Base-by-base conservation (phyloP, 1,284 basidiomycete genomes). In the Cryptococcus sp. region DNA sequence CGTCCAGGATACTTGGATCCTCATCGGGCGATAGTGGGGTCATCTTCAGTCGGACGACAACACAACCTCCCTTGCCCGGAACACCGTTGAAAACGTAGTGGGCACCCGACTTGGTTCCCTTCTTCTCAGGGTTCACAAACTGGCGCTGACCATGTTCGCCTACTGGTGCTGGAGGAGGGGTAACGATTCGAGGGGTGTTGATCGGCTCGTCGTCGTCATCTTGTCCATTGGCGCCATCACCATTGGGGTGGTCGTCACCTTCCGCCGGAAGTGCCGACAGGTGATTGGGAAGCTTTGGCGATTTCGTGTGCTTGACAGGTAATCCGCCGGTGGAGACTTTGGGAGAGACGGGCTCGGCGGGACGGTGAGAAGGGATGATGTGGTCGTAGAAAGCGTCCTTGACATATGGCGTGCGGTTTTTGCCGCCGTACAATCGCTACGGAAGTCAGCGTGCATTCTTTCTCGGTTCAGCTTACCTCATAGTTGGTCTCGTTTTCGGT, bases 341-440 rank as follows among this genome's bases (percentile, higher is more conserved):
- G 65, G 17, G 59, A 46, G 63, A 62, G 54, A 77, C 72, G 5
- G 76, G 74, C 50, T 77, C 71, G 16, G 68, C 78, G 5, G 88
- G 88, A 54, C 91, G 87, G 78, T 97, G 94, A 16, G 82, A 82
- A 3, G 87, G 87, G 64, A 98, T 87, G 76, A 98, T 90, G 75
- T 98, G 90, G 76, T 98, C 94, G 74, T 99, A 93, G 84, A 99
- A 98, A n/a, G 89, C 94, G 72, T 99, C 95, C 81, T 99, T 99
- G 71, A 91, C 90, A 74, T 88, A 94, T 1, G 85, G 84, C 0
- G 86, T 87, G 58, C 85, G 82, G 81, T 98, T 97, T 68, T 86
- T 81, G 23, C 91, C 93, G 39, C 88, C 88, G 77, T 97, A 99
- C 38, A 99, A 83, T 59, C 95, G 86, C 71, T 76, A 54, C 13